Percentiles rank a stretch among this genome's conserved stretches.
Evolutionary conservation across 164 flowering plant genomes (phyloP).

Genomic region (Hamamelis virginiana): DNA sequence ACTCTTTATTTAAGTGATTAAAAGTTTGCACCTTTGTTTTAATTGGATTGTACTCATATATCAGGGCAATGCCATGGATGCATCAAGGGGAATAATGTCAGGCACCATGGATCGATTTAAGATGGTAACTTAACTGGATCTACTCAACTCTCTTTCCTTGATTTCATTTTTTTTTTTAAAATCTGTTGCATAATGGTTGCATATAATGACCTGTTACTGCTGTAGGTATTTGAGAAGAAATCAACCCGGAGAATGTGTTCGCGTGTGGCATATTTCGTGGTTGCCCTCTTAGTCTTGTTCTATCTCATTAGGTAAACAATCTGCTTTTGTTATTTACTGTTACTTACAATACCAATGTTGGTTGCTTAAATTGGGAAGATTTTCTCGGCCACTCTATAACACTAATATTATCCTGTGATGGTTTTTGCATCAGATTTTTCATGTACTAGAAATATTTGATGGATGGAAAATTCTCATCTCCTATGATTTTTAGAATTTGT

Average conservation of each 20-base stretch:
- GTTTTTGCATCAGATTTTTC: background rate
- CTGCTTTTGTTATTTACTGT: background rate
- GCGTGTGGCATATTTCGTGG: constrained; percentile 51
- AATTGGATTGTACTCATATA: constrained; percentile 10
- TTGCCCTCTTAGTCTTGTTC: constrained; percentile 49
- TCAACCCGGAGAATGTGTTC: constrained; percentile 60
- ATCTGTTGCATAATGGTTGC: constrained; percentile 1
- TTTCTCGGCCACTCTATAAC: background rate
- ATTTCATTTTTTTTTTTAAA: background rate
- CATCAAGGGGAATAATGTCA: constrained; percentile 80
- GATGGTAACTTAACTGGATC: constrained; percentile 40
- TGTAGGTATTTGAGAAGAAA: constrained; percentile 79
- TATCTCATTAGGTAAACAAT: constrained; percentile 55
- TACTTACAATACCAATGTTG: background rate
- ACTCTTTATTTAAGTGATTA: background rate
- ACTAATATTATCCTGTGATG: background rate
- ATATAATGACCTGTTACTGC: background rate
- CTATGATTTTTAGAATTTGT: background rate
- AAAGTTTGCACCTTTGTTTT: background rate
- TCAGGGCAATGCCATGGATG: constrained; percentile 87
- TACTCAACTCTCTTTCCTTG: background rate
- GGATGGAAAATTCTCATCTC: background rate
- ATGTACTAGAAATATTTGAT: background rate
- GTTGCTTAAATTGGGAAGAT: background rate
- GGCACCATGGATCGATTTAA: constrained; percentile 87